These are phyloP conservation scores for Annulohypoxylon stygium DNA, from an alignment of 495 filamentous ascomycete species.

Conservation along the genomic window DNA sequence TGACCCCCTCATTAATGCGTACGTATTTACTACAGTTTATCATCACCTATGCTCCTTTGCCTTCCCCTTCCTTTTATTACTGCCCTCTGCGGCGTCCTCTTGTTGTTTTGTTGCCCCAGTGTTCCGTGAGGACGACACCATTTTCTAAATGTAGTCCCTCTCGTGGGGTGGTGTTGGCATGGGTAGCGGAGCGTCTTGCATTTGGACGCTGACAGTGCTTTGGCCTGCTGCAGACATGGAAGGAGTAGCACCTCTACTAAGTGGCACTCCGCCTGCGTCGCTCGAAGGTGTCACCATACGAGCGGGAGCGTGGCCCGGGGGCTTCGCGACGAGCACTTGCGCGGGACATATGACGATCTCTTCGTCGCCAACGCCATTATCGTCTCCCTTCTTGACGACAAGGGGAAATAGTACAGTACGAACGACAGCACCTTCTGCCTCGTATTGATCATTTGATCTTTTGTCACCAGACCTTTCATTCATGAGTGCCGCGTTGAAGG, in stretches of 20 bases:
- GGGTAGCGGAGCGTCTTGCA: slow-evolving; percentile 48
- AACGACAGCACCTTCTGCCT: slow-evolving; percentile 79
- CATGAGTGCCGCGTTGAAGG: slow-evolving; percentile 92
- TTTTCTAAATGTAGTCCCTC: slow-evolving; percentile 41
- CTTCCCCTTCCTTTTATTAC: slow-evolving; percentile 18
- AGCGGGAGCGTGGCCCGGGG: slow-evolving; percentile 35
- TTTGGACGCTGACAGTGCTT: slow-evolving; percentile 44
- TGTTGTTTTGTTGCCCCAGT: background rate
- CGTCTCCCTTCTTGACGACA: slow-evolving; percentile 94
- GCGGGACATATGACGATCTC: slow-evolving; percentile 95
- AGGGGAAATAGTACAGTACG: slow-evolving; percentile 93
- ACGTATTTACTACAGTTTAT: slow-evolving; percentile 4
- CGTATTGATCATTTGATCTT: slow-evolving; percentile 76
- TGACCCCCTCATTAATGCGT: slow-evolving; percentile 16
- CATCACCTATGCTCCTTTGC: background rate
- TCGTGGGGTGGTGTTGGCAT: slow-evolving; percentile 42
- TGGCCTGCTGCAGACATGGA: slow-evolving; percentile 29
- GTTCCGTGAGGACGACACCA: slow-evolving; percentile 9
- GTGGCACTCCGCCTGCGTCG: slow-evolving; percentile 49
- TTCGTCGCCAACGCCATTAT: slow-evolving; percentile 83
- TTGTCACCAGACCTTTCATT: slow-evolving; percentile 84
- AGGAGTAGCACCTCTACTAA: slow-evolving; percentile 48
- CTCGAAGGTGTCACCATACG: slow-evolving; percentile 52
- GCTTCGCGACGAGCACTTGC: slow-evolving; percentile 80
- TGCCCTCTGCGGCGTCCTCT: background rate